Evolutionary conservation across 257 asterid species (phyloP).

Genomic region (Perilla frutescens): DNA sequence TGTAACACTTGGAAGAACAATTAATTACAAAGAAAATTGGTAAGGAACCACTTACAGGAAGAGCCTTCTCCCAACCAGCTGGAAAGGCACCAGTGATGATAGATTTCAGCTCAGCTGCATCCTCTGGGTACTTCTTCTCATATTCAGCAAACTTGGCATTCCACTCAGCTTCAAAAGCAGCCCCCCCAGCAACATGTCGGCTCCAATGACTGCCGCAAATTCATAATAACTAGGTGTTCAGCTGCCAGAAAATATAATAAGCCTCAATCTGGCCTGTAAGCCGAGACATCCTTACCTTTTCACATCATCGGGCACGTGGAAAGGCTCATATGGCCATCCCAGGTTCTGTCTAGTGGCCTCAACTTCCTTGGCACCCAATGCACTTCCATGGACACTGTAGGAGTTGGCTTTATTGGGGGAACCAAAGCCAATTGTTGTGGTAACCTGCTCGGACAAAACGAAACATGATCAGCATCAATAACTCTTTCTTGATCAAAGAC

Average conservation of each 20-base stretch:
- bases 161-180: constrained; percentile 91
- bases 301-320: constrained; percentile 92
- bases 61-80: constrained; percentile 83
- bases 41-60: constrained; percentile 67
- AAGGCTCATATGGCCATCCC: constrained; percentile 89
- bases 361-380: constrained; percentile 92
- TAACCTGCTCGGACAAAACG: constrained; percentile 51
- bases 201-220: constrained; percentile 79
- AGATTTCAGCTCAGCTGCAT: constrained; percentile 77
- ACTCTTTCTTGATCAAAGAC: constrained; percentile 15
- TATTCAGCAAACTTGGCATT: constrained; percentile 85
- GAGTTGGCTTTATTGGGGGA: constrained; percentile 86
- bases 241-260: constrained; percentile 7
- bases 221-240: constrained; percentile 29
- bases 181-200: constrained; percentile 79
- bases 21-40: neutral
- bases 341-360: constrained; percentile 96
- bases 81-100: constrained; percentile 72
- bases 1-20: constrained; percentile 10
- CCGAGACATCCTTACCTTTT: constrained; percentile 58
- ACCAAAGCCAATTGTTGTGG: constrained; percentile 83
- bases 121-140: constrained; percentile 83
- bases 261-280: constrained; percentile 22
- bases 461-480: constrained; percentile 21
- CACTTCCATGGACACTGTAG: constrained; percentile 86